Percentiles rank a stretch among this genome's conserved stretches.
Conservation (phyloP, 345 rosid species). For the Nasturtium officinale region DNA sequence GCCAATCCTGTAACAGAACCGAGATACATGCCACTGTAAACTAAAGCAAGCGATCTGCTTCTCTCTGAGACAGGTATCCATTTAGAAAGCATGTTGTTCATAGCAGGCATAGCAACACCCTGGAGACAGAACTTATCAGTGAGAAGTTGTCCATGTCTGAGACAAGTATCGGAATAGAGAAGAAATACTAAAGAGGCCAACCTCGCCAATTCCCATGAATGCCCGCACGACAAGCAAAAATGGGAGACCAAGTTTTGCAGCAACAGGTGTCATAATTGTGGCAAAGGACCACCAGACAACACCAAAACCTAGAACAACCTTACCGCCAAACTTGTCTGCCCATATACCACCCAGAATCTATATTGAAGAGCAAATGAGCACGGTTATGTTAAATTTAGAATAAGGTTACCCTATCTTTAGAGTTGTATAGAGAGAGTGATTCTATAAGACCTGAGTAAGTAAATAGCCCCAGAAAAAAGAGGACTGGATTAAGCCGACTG, state of each 20-base stretch:
- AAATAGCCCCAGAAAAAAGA: slow-evolving; percentile 99
- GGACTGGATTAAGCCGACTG: slow-evolving; percentile 96
- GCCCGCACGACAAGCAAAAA: slow-evolving; percentile 87
- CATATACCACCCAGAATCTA: slow-evolving; percentile 96
- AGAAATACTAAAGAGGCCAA: slow-evolving; percentile 40
- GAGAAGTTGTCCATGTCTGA: slow-evolving; percentile 29
- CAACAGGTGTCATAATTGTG: slow-evolving; percentile 91
- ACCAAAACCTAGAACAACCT: slow-evolving; percentile 89
- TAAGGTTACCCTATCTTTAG: not conserved
- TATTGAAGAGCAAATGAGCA: slow-evolving; percentile 35
- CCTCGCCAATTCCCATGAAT: slow-evolving; percentile 98
- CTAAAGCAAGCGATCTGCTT: slow-evolving; percentile 94
- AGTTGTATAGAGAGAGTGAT: slow-evolving; percentile 1
- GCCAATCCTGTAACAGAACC: slow-evolving; percentile 95
- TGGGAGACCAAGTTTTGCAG: slow-evolving; percentile 90
- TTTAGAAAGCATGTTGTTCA: slow-evolving; percentile 94
- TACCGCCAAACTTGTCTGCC: slow-evolving; percentile 98
- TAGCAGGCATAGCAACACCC: slow-evolving; percentile 99
- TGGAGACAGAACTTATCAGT: slow-evolving; percentile 45
- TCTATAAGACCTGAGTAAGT: slow-evolving; percentile 79
- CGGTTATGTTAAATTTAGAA: not conserved
- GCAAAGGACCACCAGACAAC: slow-evolving; percentile 97
- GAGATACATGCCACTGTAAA: slow-evolving; percentile 98
- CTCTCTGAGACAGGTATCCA: slow-evolving; percentile 99
- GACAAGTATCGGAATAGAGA: slow-evolving; percentile 4